A percentile compares a stretch with the other conserved stretches of the same genome.
These are phyloP conservation scores for Collybiopsis confluens DNA, from an alignment of 768 basidiomycete genomes.

Conservation along the genomic window DNA sequence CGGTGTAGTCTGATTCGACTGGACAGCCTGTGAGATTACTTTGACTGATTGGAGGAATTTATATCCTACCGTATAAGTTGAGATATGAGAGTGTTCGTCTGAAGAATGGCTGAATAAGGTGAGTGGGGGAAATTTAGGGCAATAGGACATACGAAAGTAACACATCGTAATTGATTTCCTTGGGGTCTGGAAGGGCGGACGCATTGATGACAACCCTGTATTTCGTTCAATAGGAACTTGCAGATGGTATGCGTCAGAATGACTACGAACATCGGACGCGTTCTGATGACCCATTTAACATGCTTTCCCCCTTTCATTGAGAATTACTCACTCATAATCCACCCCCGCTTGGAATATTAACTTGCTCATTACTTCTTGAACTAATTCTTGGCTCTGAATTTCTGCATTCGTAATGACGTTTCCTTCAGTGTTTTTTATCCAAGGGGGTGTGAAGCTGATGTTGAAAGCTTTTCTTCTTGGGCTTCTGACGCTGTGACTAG, in stretches of 20 bases:
- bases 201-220: conserved; percentile 79
- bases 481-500: conserved; percentile 12
- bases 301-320: conserved; percentile 5
- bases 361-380: conserved; percentile 63
- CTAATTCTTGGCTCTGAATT: conserved; percentile 32
- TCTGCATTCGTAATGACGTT: conserved; percentile 14
- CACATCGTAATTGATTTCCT: conserved; percentile 70
- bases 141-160: conserved; percentile 63
- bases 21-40: not conserved
- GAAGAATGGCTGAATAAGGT: conserved; percentile 7
- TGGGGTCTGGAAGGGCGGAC: conserved; percentile 78
- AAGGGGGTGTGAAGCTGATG: conserved; percentile 45
- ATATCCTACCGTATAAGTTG: conserved; percentile 65
- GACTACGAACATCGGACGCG: conserved; percentile 81
- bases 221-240: conserved; percentile 6
- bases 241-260: conserved; percentile 1
- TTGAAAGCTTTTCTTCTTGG: conserved; percentile 25
- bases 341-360: conserved; percentile 88
- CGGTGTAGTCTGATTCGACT: conserved; percentile 89
- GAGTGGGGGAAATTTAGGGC: not conserved
- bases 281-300: conserved; percentile 39
- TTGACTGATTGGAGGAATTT: not conserved
- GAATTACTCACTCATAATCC: conserved; percentile 72
- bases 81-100: conserved; percentile 79
- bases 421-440: conserved; percentile 37